Evolutionary conservation across 2,329 filamentous ascomycete species (phyloP).

Genomic region (Chaetomium globosum): DNA sequence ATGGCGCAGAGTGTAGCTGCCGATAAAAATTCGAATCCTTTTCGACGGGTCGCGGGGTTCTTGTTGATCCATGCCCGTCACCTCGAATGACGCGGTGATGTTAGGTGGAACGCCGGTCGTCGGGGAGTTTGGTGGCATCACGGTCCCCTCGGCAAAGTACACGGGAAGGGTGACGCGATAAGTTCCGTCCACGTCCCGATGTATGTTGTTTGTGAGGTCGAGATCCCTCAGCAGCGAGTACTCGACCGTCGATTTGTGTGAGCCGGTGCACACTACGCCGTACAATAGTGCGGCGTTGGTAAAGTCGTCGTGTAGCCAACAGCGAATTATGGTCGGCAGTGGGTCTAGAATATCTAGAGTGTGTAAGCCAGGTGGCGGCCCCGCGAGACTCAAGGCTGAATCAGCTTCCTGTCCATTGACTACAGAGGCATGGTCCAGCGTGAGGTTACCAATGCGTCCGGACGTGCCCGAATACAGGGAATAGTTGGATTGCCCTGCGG

Average conservation of each 20-base stretch:
- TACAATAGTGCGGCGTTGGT: slow-evolving; percentile 88
- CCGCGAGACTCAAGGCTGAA: slow-evolving; percentile 71
- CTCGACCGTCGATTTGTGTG: slow-evolving; percentile 83
- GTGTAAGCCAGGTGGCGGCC: slow-evolving; percentile 80
- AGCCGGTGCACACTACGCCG: slow-evolving; percentile 88
- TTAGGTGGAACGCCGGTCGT: slow-evolving; percentile 77
- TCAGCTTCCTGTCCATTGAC: slow-evolving; percentile 65
- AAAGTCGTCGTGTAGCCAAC: slow-evolving; percentile 90
- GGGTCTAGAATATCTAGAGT: slow-evolving; percentile 83
- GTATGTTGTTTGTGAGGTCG: slow-evolving; percentile 67
- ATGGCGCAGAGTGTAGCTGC: slow-evolving; percentile 81
- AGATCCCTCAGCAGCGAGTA: slow-evolving; percentile 73
- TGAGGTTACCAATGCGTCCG: slow-evolving; percentile 84
- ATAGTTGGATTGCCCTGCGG: slow-evolving; percentile 76
- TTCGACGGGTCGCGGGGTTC: slow-evolving; percentile 57
- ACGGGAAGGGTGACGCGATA: slow-evolving; percentile 76
- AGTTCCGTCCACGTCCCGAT: slow-evolving; percentile 65
- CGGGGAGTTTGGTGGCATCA: slow-evolving; percentile 73
- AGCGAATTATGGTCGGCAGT: slow-evolving; percentile 91
- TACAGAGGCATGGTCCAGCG: slow-evolving; percentile 72
- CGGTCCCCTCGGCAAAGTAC: slow-evolving; percentile 87
- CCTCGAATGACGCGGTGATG: slow-evolving; percentile 76
- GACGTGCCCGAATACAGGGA: slow-evolving; percentile 72
- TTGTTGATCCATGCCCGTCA: slow-evolving; percentile 62
- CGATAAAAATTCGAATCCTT: slow-evolving; percentile 81